Evolutionary conservation across 768 basidiomycete genomes (phyloP), one percentile per base, ranked within the genome.

Genomic region (Russula virescens): DNA sequence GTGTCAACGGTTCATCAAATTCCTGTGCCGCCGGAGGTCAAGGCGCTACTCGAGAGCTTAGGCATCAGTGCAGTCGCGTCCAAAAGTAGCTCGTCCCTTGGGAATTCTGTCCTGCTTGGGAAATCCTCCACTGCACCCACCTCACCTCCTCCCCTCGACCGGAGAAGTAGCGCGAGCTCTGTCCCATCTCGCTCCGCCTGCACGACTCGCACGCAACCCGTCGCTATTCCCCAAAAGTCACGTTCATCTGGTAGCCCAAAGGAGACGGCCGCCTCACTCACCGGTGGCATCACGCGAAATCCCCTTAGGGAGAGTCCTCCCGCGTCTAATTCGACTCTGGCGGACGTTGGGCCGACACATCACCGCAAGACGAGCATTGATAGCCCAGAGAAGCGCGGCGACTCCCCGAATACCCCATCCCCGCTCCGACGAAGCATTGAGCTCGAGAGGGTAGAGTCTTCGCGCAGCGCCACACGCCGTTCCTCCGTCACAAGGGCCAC

Each of bases 1-100:
- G 89, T 93, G 72, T 87, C 83, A 73, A 79, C 81, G 64, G 83
- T 91, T 13, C 87, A 92, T 70, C 81, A 82, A 62, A 77, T 91
- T 58, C 79, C 86, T 58, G 89, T 91, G 64, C 91, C 91, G 19
- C 71, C 78, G 14, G 87, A 88, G 55, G 81, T 90, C 73, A 87
- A 86, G 73, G 76, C 80, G n/a, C 74, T 84, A 55, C 78, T 90
- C 55, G 88, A 88, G 61, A 78, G 77, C n/a, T n/a, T n/a, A n/a
- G n/a, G n/a, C 61, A 65, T 74, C 64, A 71, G 62, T 28, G 54
- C 59, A 46, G 38, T 51, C 10, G 72, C 80, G 47, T 71, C 77
- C 38, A 76, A 76, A 67, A 74, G 75, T 47, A 56, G 55, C 49
- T 28, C 60, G 26, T 51, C 68, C 57, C 26, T 67, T 34, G 66